Percentiles rank a stretch among this genome's conserved stretches.
These are phyloP conservation scores for Kodamaea nitidulidarum DNA, from an alignment of 805 yeast species.

Conservation along the genomic window DNA sequence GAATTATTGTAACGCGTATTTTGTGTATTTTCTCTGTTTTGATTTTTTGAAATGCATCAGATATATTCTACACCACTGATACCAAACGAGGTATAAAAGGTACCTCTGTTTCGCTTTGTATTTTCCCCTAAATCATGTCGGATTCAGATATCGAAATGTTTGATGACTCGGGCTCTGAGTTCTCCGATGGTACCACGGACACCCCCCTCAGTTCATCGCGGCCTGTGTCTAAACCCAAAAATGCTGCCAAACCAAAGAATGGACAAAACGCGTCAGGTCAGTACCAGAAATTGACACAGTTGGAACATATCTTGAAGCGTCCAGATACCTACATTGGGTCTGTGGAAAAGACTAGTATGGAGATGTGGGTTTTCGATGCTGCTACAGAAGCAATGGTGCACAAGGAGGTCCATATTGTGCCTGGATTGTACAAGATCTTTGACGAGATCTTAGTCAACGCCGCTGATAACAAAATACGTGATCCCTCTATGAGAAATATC, in stretches of 20 bases:
- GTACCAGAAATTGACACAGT: constrained; percentile 89
- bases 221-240: constrained; percentile 10
- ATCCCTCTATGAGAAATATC: constrained; percentile 80
- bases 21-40: constrained; percentile 1
- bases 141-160: constrained; percentile 8
- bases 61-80: background rate
- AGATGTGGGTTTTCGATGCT: constrained; percentile 79
- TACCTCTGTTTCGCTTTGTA: background rate
- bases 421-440: constrained; percentile 93
- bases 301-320: constrained; percentile 93
- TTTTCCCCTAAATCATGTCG: constrained; percentile 2
- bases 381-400: constrained; percentile 37
- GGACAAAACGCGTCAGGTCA: constrained; percentile 53
- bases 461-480: constrained; percentile 96
- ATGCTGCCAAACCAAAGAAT: constrained; percentile 9
- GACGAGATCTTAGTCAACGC: constrained; percentile 97
- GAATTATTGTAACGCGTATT: background rate
- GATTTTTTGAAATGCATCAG: background rate
- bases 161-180: constrained; percentile 9
- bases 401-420: constrained; percentile 78
- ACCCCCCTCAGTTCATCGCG: constrained; percentile 2
- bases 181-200: constrained; percentile 1
- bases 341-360: constrained; percentile 72
- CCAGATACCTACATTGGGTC: constrained; percentile 98
- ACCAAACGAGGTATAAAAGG: background rate